Evolutionary conservation across 139 green algal species (phyloP), one percentile per base, ranked within the genome.

Genomic region (Spirogloea muscicola): DNA sequence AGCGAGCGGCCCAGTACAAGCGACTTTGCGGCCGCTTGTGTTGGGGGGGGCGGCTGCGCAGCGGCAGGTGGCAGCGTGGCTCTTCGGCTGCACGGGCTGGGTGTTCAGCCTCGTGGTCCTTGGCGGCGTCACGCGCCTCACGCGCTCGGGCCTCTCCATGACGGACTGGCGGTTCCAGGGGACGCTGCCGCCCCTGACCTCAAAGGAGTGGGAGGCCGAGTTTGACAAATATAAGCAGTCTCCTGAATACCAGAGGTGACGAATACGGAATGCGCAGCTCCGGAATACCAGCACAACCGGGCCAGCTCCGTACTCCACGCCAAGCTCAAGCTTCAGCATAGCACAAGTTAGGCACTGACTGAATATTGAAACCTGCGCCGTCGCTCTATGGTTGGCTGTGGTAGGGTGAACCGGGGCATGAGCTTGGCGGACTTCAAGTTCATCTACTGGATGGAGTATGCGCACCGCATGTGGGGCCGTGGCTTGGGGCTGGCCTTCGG

Each of bases 361-460:
- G n/a, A n/a, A n/a, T n/a, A n/a, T n/a, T n/a, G n/a, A n/a, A n/a
- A n/a, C n/a, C n/a, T n/a, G n/a, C n/a, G n/a, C n/a, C n/a, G n/a
- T n/a, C n/a, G n/a, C n/a, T n/a, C n/a, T n/a, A n/a, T n/a, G 55
- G 55, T 21, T 10, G 55, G 39, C 5, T 25, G 59, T 4, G n/a
- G 36, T 42, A 86, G 80, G 58, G 85, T 97, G 21, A 95, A 97
- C 81, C 76, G 68, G 6, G 72, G 86, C 76, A 98, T 98, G 91
- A 89, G 49, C 5, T 69, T 98, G 25, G 88, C 96, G 0, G 94
- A 99, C 68, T 99, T 98, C 86, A 98, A 98, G 83, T 96, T 96
- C 86, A 99, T 99, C 46, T 99, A 94, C 84, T 96, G 89, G 88
- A 96, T 97, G 93, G 95, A 99, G 89, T 99, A 93, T 72, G 90